Percentiles rank a stretch among this genome's conserved stretches.
Evolutionary conservation across 208 protist genomes (phyloP).

Genomic region (Wallacemonas sp.): DNA sequence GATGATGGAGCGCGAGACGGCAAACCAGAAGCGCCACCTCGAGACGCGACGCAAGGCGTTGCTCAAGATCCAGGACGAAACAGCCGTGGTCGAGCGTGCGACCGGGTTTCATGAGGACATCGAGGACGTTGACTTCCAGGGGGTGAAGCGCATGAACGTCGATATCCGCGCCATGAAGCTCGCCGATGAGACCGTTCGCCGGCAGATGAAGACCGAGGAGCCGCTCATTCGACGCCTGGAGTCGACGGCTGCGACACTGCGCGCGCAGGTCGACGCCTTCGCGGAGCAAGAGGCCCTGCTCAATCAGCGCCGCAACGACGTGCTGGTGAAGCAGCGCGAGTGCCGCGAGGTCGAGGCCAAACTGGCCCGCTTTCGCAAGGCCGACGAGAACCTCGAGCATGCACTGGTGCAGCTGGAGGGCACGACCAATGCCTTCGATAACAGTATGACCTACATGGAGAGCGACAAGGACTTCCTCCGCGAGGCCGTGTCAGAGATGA

Average conservation of each 20-base stretch:
- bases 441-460: constrained; percentile 66
- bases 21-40: constrained; percentile 63
- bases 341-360: constrained; percentile 59
- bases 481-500: constrained; percentile 68
- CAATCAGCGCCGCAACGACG: constrained; percentile 71
- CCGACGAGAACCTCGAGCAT: constrained; percentile 42
- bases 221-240: constrained; percentile 77
- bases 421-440: constrained; percentile 22
- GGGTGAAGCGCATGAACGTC: constrained; percentile 28
- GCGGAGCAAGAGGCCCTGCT: constrained; percentile 50
- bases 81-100: constrained; percentile 42
- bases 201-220: constrained; percentile 61
- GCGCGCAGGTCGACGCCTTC: constrained; percentile 36
- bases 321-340: constrained; percentile 71
- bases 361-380: constrained; percentile 51
- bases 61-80: constrained; percentile 32
- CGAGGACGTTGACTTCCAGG: constrained; percentile 38
- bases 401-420: constrained; percentile 50
- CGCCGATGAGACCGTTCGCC: constrained; percentile 49
- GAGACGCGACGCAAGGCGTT: constrained; percentile 59
- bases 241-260: constrained; percentile 45
- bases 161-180: constrained; percentile 67
- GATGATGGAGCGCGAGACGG: constrained; percentile 72
- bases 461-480: constrained; percentile 76
- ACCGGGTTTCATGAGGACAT: constrained; percentile 78